These are phyloP conservation scores for Aspergillus biplanus DNA, from an alignment of 495 filamentous ascomycete species.

Conservation along the genomic window DNA sequence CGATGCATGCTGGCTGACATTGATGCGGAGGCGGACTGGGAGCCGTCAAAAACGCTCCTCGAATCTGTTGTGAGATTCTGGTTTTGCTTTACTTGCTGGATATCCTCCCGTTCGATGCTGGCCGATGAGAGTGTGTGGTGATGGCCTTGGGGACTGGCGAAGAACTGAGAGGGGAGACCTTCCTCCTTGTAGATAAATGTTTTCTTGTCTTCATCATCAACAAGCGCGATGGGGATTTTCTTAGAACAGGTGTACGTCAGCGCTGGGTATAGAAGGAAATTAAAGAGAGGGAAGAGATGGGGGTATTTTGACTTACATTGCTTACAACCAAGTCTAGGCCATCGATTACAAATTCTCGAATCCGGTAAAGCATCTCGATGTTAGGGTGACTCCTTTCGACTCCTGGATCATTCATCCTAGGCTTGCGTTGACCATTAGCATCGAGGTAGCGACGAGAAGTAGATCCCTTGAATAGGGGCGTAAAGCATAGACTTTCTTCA, in stretches of 20 bases:
- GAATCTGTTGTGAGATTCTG: conserved; percentile 37
- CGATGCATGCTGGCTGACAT: conserved; percentile 57
- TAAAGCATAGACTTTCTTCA: conserved; percentile 73
- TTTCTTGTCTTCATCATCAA: conserved; percentile 52
- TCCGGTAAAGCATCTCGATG: conserved; percentile 71
- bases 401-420: conserved; percentile 56
- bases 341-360: conserved; percentile 69
- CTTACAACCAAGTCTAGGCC: conserved; percentile 60
- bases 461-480: conserved; percentile 59
- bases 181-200: conserved; percentile 62
- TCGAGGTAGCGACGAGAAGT: conserved; percentile 55
- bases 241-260: conserved; percentile 19
- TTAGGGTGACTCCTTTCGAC: conserved; percentile 64
- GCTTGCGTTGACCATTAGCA: conserved; percentile 50
- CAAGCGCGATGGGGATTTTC: conserved; percentile 50
- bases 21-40: conserved; percentile 51
- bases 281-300: background rate
- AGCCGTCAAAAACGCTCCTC: conserved; percentile 45
- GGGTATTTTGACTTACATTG: conserved; percentile 42
- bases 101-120: conserved; percentile 50
- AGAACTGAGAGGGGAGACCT: conserved; percentile 53
- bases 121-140: conserved; percentile 43
- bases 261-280: background rate
- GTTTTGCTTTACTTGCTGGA: conserved; percentile 38
- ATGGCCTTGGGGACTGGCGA: conserved; percentile 45